These are phyloP conservation scores for Trichosporon coremiiforme DNA, from an alignment of 1,284 basidiomycete genomes.

Conservation along the genomic window DNA sequence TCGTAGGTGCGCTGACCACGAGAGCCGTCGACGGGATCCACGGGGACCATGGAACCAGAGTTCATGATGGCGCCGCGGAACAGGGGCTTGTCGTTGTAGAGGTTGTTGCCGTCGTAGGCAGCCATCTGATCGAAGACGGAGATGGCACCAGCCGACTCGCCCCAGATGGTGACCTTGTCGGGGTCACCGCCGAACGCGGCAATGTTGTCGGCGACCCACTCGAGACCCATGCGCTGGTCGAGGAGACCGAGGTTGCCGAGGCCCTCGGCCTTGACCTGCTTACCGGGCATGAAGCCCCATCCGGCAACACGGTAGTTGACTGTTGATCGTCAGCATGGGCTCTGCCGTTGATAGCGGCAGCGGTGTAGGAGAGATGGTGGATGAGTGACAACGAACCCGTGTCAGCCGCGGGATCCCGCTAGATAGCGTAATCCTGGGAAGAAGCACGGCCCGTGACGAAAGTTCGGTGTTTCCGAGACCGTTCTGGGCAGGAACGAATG, in stretches of 20 bases:
- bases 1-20: constrained; percentile 31
- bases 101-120: constrained; percentile 60
- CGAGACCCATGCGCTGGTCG: constrained; percentile 46
- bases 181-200: constrained; percentile 52
- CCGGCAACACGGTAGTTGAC: constrained; percentile 62
- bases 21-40: constrained; percentile 27
- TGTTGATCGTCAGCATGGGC: constrained; percentile 22
- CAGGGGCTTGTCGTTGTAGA: constrained; percentile 57
- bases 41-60: constrained; percentile 55
- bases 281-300: constrained; percentile 58
- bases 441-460: neutral
- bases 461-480: neutral
- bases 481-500: neutral
- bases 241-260: constrained; percentile 62
- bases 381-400: neutral
- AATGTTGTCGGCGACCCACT: constrained; percentile 51
- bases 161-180: constrained; percentile 57
- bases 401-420: neutral
- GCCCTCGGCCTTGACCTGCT: constrained; percentile 59
- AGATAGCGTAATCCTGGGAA: neutral
- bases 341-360: neutral
- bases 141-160: constrained; percentile 63
- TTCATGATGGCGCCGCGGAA: constrained; percentile 53
- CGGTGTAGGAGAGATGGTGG: neutral
- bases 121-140: constrained; percentile 58